Percentiles rank a stretch among this genome's conserved stretches.
Conservation (phyloP, 2,329 filamentous ascomycete species). For the Dactylellina cionopaga region DNA sequence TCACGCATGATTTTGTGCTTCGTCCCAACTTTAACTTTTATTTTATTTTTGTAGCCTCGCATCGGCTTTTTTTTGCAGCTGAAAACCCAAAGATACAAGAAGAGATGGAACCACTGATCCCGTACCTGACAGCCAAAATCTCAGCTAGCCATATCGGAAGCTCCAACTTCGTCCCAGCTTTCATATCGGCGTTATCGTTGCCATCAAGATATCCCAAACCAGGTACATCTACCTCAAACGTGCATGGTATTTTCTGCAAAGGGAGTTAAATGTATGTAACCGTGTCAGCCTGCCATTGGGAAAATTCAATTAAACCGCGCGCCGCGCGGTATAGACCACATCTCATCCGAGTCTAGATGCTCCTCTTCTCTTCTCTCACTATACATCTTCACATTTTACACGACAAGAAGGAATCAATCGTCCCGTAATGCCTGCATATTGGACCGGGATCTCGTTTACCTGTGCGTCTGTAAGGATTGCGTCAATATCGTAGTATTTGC, state of each 20-base stretch:
- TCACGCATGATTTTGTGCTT: constrained; percentile 2
- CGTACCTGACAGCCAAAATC: constrained; percentile 77
- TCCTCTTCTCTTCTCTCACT: background rate
- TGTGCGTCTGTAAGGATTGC: constrained; percentile 86
- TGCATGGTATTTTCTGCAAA: constrained; percentile 88
- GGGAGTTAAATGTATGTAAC: constrained; percentile 9
- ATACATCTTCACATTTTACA: background rate
- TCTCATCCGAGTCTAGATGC: background rate
- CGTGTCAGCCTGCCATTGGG: constrained; percentile 49
- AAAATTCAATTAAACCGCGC: background rate
- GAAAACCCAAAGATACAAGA: constrained; percentile 9
- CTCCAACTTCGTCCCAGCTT: constrained; percentile 79
- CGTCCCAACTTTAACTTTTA: too few relatives aligned
- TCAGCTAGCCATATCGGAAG: constrained; percentile 94
- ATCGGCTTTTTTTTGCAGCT: constrained; percentile 59
- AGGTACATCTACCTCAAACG: constrained; percentile 88
- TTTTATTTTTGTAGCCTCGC: too few relatives aligned
- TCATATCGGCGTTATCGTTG: constrained; percentile 77
- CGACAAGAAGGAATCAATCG: constrained; percentile 6
- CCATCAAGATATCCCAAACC: constrained; percentile 90
- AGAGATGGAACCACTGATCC: background rate
- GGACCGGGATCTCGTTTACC: constrained; percentile 62
- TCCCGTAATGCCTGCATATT: constrained; percentile 9
- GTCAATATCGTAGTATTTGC: constrained; percentile 83
- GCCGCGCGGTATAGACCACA: background rate